Percentiles rank a stretch among this genome's conserved stretches.
These are phyloP conservation scores for Globisporangium acanthophoron DNA, from an alignment of 352 stramenopile genomes.

Conservation along the genomic window DNA sequence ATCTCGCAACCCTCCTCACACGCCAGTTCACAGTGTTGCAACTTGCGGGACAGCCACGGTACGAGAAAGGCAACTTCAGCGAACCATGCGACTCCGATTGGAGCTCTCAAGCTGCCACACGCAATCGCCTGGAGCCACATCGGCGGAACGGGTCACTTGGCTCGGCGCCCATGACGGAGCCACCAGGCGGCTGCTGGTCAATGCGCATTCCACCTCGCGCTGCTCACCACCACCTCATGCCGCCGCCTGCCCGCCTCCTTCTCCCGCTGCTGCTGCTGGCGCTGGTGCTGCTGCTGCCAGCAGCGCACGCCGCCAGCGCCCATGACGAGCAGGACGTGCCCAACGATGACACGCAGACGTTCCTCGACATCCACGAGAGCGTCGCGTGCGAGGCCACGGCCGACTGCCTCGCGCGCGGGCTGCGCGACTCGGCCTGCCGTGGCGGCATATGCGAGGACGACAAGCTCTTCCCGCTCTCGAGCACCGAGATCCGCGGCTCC, in stretches of 20 bases:
- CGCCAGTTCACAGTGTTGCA: no score
- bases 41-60: no score
- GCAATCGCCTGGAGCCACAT: not conserved
- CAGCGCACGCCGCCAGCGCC: not conserved
- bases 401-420: slow-evolving; percentile 41
- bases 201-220: not conserved
- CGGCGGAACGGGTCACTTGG: no score
- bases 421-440: slow-evolving; percentile 37
- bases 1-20: no score
- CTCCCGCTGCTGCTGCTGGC: not conserved
- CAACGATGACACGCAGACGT: slow-evolving; percentile 11
- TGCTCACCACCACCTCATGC: not conserved
- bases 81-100: no score
- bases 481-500: slow-evolving; percentile 49
- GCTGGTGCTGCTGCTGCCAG: not conserved
- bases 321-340: slow-evolving; percentile 8
- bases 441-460: slow-evolving; percentile 42
- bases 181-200: not conserved
- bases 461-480: slow-evolving; percentile 54
- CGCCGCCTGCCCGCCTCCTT: not conserved
- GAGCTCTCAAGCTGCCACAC: no score
- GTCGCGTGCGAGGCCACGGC: slow-evolving; percentile 32
- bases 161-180: no score
- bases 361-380: slow-evolving; percentile 15
- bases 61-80: no score